These are phyloP conservation scores for Fusarium oxysporum DNA, from an alignment of 2,329 filamentous ascomycete species.

Conservation along the genomic window DNA sequence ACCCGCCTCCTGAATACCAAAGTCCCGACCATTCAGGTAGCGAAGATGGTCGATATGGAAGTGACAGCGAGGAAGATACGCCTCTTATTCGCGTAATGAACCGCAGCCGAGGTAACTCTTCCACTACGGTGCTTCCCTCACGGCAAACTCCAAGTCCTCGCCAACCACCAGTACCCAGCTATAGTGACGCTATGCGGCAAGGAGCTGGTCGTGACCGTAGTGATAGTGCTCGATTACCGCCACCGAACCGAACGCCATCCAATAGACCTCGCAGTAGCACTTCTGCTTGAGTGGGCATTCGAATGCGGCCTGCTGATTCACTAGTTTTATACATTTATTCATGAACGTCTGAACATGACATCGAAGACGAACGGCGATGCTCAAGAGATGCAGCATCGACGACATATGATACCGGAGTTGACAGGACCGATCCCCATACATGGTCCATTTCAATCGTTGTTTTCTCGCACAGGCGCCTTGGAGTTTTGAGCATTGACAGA, in stretches of 20 bases:
- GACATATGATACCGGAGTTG: constrained; percentile 42
- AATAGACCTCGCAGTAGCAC: constrained; percentile 36
- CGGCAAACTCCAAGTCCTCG: constrained; percentile 39
- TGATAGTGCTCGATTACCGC: constrained; percentile 40
- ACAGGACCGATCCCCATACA: constrained; percentile 32
- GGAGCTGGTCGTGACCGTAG: constrained; percentile 51
- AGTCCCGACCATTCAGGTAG: constrained; percentile 73
- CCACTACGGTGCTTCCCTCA: constrained; percentile 52
- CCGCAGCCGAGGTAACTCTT: constrained; percentile 63
- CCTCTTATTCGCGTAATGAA: constrained; percentile 64
- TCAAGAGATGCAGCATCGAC: constrained; percentile 25
- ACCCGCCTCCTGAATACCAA: constrained; percentile 78
- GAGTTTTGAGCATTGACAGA: constrained; percentile 43
- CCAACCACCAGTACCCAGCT: constrained; percentile 81
- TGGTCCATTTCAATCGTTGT: constrained; percentile 43
- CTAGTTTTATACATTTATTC: background rate
- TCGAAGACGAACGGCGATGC: constrained; percentile 21
- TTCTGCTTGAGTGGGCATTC: constrained; percentile 19
- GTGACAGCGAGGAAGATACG: constrained; percentile 68
- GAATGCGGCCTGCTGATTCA: background rate
- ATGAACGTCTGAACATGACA: constrained; percentile 9
- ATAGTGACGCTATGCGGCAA: constrained; percentile 77
- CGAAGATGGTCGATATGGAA: constrained; percentile 68
- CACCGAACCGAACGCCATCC: constrained; percentile 24
- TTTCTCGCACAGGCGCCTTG: constrained; percentile 44